A percentile compares a stretch with the other conserved stretches of the same genome.
Conservation (phyloP, 2,329 filamentous ascomycete species). For the Paracamarosporium sp. region DNA sequence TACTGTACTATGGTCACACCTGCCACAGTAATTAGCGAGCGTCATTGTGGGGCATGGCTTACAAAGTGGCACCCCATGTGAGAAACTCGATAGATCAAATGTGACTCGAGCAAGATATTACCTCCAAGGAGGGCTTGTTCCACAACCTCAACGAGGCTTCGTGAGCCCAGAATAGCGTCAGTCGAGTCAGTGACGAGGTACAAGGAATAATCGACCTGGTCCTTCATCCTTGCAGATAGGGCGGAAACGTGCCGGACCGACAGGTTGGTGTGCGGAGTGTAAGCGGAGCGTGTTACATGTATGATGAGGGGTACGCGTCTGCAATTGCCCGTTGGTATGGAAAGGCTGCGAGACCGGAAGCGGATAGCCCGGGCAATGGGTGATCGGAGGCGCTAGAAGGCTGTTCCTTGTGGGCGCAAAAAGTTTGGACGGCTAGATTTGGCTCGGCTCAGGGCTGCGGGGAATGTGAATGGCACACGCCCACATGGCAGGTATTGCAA, state of each 20-base stretch:
- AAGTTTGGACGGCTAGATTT: background rate
- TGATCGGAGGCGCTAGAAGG: background rate
- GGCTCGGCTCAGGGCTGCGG: background rate
- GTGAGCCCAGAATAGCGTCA: slow-evolving; percentile 76
- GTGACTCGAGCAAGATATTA: slow-evolving; percentile 31
- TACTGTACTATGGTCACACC: slow-evolving; percentile 86
- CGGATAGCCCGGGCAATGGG: background rate
- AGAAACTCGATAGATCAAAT: background rate
- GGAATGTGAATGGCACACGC: background rate
- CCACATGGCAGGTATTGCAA: slow-evolving; percentile 1
- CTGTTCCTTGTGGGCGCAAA: background rate
- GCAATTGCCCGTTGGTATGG: background rate
- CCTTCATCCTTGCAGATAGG: slow-evolving; percentile 47
- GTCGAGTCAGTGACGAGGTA: slow-evolving; percentile 96
- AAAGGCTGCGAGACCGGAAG: background rate
- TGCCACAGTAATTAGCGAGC: slow-evolving; percentile 27
- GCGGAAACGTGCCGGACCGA: slow-evolving; percentile 3
- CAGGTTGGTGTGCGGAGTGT: slow-evolving; percentile 2
- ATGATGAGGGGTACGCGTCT: slow-evolving; percentile 1
- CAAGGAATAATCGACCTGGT: slow-evolving; percentile 73
- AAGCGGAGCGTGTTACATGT: slow-evolving; percentile 10
- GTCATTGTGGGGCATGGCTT: background rate
- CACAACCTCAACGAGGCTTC: slow-evolving; percentile 75
- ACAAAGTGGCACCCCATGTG: background rate
- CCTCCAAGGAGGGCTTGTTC: slow-evolving; percentile 78